Evolutionary conservation across 1,284 basidiomycete species (phyloP).

Genomic region (Naganishia sp.): DNA sequence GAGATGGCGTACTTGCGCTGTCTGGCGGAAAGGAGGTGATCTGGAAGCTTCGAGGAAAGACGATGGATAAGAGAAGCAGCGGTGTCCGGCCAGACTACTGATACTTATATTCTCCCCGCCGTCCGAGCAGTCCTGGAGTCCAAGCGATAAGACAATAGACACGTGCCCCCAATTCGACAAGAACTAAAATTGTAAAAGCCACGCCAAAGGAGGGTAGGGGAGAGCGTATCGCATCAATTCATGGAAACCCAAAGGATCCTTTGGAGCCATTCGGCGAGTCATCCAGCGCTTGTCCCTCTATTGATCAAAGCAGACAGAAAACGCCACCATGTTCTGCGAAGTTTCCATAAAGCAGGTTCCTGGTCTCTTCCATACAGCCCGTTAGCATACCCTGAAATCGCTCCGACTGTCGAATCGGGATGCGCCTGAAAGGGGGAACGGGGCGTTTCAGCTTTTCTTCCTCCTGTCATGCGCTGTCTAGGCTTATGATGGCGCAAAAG

Average conservation of each 20-base stretch:
- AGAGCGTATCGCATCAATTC: not conserved
- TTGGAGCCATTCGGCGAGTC: not conserved
- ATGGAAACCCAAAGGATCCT: not conserved
- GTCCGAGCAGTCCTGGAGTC: too few relatives aligned
- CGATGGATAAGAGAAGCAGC: too few relatives aligned
- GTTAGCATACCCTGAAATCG: not conserved
- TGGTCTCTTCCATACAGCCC: not conserved
- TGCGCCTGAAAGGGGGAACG: not conserved
- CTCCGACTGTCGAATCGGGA: not conserved
- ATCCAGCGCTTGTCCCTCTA: not conserved
- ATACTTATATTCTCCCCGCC: too few relatives aligned
- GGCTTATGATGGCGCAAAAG: too few relatives aligned
- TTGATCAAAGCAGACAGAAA: not conserved
- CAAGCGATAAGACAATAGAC: too few relatives aligned
- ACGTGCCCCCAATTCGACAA: not conserved
- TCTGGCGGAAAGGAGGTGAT: too few relatives aligned
- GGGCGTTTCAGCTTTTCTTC: conserved; percentile 19
- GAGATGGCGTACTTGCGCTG: too few relatives aligned
- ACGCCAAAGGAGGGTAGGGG: not conserved
- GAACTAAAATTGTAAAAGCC: not conserved
- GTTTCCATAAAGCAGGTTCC: not conserved
- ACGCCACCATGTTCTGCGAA: not conserved
- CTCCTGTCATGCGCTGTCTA: not conserved
- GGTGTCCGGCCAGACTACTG: too few relatives aligned
- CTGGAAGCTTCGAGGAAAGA: too few relatives aligned